Conservation (phyloP, 345 rosid genomes). For the Heritiera fomes region DNA sequence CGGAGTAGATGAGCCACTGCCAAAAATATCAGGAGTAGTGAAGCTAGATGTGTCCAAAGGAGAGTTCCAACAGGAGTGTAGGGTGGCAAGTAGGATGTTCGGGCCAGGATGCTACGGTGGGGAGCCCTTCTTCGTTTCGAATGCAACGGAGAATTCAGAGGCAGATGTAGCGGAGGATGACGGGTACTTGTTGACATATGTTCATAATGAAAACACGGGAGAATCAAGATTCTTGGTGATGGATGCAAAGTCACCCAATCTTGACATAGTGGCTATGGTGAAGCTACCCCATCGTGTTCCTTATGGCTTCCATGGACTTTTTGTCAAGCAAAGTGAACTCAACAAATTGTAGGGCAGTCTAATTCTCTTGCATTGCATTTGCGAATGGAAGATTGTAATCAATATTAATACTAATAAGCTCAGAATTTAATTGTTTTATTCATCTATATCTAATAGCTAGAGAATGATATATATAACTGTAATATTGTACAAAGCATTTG, state of each 20-base stretch:
- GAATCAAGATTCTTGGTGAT: conserved; percentile 6
- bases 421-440: too few species aligned
- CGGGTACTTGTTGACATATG: conserved; percentile 9
- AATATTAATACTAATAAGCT: too few species aligned
- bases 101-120: conserved; percentile 8
- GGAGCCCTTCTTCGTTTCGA: conserved; percentile 1
- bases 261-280: conserved; percentile 4
- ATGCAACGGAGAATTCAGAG: not conserved
- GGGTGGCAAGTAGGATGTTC: conserved; percentile 5
- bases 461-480: too few species aligned
- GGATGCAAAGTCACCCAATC: conserved; percentile 11
- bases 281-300: conserved; percentile 7
- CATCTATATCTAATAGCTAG: too few species aligned
- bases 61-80: not conserved
- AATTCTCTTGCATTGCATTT: not conserved
- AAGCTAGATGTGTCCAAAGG: conserved; percentile 6
- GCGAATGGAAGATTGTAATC: too few species aligned
- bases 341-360: not conserved
- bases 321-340: conserved; percentile 1
- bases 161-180: not conserved
- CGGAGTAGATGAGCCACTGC: not conserved
- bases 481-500: not conserved
- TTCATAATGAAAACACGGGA: conserved; percentile 2
- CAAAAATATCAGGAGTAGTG: conserved; percentile 11
- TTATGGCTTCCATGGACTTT: conserved; percentile 16